Evolutionary conservation across 106 monocot genomes (phyloP).

Genomic region (Apostasia shenzhenica): DNA sequence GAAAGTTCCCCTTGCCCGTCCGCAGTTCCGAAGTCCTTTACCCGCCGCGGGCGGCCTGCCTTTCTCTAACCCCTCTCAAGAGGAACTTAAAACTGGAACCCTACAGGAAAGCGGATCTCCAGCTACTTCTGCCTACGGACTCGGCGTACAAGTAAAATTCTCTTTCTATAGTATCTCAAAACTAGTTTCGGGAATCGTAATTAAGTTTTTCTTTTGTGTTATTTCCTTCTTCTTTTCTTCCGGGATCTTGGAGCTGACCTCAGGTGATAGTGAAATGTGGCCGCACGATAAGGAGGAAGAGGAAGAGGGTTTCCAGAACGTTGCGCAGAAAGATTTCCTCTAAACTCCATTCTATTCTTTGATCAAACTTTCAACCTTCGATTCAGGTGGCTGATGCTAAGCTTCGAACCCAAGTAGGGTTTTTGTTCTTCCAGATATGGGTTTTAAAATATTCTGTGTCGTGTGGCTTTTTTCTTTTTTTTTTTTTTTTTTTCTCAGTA

Average conservation of each 20-base stretch:
- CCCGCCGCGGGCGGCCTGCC: slow-evolving; percentile 60
- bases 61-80: slow-evolving; percentile 35
- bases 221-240: neutral
- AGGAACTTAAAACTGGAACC: slow-evolving; percentile 54
- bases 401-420: slow-evolving; percentile 68
- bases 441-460: too few species aligned
- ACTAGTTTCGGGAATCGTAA: neutral
- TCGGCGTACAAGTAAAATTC: slow-evolving; percentile 59
- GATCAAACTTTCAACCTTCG: slow-evolving; percentile 91
- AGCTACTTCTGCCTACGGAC: slow-evolving; percentile 30
- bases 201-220: slow-evolving; percentile 1
- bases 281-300: slow-evolving; percentile 57
- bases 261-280: slow-evolving; percentile 79
- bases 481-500: too few species aligned
- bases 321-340: slow-evolving; percentile 59
- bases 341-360: slow-evolving; percentile 48
- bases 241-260: slow-evolving; percentile 5
- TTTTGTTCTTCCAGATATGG: neutral
- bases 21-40: slow-evolving; percentile 30
- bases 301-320: slow-evolving; percentile 52
- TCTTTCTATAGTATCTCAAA: too few species aligned
- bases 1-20: too few species aligned
- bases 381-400: slow-evolving; percentile 67
- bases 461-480: too few species aligned
- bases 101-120: slow-evolving; percentile 14